phyloP scores from a whole-genome alignment of 306 rosid genomes.

The Hylodesmum podocarpum region DNA sequence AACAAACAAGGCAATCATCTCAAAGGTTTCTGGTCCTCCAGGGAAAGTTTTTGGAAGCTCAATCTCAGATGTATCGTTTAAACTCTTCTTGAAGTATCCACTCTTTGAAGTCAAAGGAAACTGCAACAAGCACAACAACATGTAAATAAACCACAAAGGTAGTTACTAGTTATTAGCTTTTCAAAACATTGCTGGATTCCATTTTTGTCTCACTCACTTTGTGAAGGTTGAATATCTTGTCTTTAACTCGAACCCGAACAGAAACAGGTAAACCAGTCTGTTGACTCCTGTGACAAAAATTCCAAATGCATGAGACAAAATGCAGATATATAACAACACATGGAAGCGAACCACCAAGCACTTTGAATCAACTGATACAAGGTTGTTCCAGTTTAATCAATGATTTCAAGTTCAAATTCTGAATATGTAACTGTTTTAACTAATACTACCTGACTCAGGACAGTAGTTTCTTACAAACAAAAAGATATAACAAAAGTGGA shows the following conservation, averaged over 20 bases:
- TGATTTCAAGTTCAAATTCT: too few relatives aligned
- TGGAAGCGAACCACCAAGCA: too few relatives aligned
- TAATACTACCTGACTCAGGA: too few relatives aligned
- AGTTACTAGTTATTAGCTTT: background rate
- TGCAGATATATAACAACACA: background rate
- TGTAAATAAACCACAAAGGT: background rate
- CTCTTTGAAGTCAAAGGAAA: slow-evolving; percentile 67
- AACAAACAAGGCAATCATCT: slow-evolving; percentile 70
- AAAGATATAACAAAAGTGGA: background rate
- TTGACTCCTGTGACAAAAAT: slow-evolving; percentile 70
- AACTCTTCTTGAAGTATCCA: slow-evolving; percentile 74
- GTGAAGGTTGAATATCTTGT: slow-evolving; percentile 68
- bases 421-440: too few relatives aligned
- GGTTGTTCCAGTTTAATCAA: too few relatives aligned
- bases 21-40: slow-evolving; percentile 83
- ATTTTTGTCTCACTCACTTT: slow-evolving; percentile 42
- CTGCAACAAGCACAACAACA: slow-evolving; percentile 39
- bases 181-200: background rate
- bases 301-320: slow-evolving; percentile 1
- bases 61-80: slow-evolving; percentile 54
- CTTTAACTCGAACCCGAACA: slow-evolving; percentile 53
- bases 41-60: slow-evolving; percentile 77
- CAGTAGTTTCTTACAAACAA: too few relatives aligned
- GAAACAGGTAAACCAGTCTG: slow-evolving; percentile 87
- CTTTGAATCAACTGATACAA: too few relatives aligned